Conservation (phyloP, 805 yeast genomes). For the Suhomyces prunicola region DNA sequence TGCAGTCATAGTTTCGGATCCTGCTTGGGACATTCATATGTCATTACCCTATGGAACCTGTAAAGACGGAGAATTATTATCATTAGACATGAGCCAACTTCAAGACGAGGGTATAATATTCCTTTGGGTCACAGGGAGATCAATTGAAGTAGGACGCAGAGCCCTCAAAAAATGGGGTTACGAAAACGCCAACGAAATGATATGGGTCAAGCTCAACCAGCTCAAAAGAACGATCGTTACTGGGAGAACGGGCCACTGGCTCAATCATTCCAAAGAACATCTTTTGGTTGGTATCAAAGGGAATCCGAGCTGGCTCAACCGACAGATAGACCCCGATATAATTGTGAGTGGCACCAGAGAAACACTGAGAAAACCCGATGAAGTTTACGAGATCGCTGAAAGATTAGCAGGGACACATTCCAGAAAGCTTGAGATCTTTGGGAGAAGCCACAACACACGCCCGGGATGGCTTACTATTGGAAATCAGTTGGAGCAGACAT, state of each 20-base stretch:
- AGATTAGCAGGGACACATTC: constrained; percentile 75
- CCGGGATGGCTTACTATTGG: constrained; percentile 91
- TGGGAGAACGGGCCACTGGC: constrained; percentile 96
- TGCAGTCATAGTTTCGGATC: constrained; percentile 84
- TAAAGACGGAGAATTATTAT: constrained; percentile 69
- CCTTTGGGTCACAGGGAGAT: constrained; percentile 94
- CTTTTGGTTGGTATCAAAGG: constrained; percentile 84
- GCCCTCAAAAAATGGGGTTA: constrained; percentile 85
- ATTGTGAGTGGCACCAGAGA: constrained; percentile 84
- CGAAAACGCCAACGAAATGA: constrained; percentile 67
- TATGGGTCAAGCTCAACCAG: constrained; percentile 92
- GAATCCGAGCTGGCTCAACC: constrained; percentile 65
- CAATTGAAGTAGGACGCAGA: constrained; percentile 81
- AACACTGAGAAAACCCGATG: constrained; percentile 89
- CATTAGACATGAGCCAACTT: constrained; percentile 60
- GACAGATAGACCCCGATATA: constrained; percentile 67
- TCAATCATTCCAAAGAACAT: constrained; percentile 93
- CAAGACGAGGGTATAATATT: constrained; percentile 83
- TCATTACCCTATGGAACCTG: constrained; percentile 74
- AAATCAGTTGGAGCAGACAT: constrained; percentile 63
- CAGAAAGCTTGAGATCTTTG: constrained; percentile 84
- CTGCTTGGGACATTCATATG: constrained; percentile 97
- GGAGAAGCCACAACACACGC: constrained; percentile 78
- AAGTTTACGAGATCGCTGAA: constrained; percentile 79
- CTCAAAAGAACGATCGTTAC: constrained; percentile 85